Evolutionary conservation across 495 filamentous ascomycete species (phyloP).

Genomic region (Talaromyces liani): DNA sequence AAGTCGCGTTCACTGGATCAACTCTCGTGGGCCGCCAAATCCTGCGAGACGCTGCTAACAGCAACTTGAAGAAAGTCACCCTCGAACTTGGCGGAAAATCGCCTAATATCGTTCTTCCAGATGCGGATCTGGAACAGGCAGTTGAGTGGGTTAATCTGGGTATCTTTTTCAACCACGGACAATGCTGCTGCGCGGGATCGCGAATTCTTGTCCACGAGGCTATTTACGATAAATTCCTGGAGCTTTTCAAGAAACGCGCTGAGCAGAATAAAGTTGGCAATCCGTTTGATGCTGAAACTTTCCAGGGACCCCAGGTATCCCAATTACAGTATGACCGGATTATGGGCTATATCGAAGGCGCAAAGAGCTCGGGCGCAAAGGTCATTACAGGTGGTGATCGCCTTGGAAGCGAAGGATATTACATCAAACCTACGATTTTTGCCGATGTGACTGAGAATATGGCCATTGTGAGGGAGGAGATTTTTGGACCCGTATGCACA

Average conservation of each 20-base stretch:
- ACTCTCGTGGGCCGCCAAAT: conserved; percentile 83
- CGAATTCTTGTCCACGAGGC: conserved; percentile 92
- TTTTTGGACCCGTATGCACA: conserved; percentile 91
- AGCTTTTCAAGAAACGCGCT: conserved; percentile 68
- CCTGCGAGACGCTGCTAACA: conserved; percentile 90
- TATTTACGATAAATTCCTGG: conserved; percentile 77
- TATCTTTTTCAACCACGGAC: conserved; percentile 98
- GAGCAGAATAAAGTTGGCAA: conserved; percentile 69
- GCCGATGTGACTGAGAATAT: conserved; percentile 79
- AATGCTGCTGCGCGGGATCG: conserved; percentile 95
- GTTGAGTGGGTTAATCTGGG: conserved; percentile 99
- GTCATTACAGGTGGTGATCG: conserved; percentile 71
- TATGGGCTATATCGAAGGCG: conserved; percentile 80
- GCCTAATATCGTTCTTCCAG: conserved; percentile 94
- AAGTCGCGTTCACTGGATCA: conserved; percentile 96
- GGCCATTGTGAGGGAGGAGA: conserved; percentile 98
- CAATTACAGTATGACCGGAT: conserved; percentile 79
- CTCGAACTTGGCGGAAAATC: conserved; percentile 97
- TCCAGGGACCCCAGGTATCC: conserved; percentile 90
- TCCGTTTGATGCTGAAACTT: conserved; percentile 69
- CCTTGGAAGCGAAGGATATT: conserved; percentile 74
- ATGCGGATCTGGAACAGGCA: conserved; percentile 92
- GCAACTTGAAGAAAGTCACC: conserved; percentile 98
- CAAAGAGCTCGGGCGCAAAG: conserved; percentile 69
- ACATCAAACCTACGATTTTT: conserved; percentile 96